Base-by-base conservation (phyloP, 23 red algal species). In the Gracilaria gracilis region DNA sequence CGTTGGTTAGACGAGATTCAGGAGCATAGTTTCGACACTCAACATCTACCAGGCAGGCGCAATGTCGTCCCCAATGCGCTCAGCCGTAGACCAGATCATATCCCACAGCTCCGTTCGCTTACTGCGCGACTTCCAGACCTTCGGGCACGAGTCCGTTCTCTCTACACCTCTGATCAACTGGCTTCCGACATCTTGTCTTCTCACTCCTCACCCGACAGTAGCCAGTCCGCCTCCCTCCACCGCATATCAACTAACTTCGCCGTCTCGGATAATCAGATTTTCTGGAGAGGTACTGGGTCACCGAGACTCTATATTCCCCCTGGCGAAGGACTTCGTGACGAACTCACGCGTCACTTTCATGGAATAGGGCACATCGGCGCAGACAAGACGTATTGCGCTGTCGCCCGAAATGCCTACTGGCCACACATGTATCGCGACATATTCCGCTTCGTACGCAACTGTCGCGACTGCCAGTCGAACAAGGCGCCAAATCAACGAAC, bases 1-100 rank as follows among this genome's bases (percentile, higher is more conserved):
- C 67, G 84, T 8, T 88, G 84, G 84, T 57, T 88, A 25, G 84
- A 88, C 69, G 69, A 50, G 25, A 47, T 88, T 24, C 84, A 62
- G 66, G 48, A 88, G n/a, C 34, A 47, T 62, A 6, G 21, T 17
- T 88, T 76, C 39, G 84, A 77, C 3, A 29, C 53, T 17, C 67
- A 77, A 34, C 48, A 65, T 65, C 0, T 89, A 0, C 27, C 71
- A 21, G 77, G 55, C 9, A 81, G 35, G 34, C 42, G 42, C 42
- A 81, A 81, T 32, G 20, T 81, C 57, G 77, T 21, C 25, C 34
- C 77, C 20, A 48, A 81, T 31, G 48, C 77, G 4, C 33, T 81
- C 37, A 81, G 77, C 17, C 49, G 27, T 2, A 57, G 48, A 29
- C 51, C 25, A 0, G 77, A 81, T 17, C 77, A 75, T 32, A 9